These are phyloP conservation scores for Zymoseptoria brevis DNA, from an alignment of 2,329 filamentous ascomycete species.

Conservation along the genomic window DNA sequence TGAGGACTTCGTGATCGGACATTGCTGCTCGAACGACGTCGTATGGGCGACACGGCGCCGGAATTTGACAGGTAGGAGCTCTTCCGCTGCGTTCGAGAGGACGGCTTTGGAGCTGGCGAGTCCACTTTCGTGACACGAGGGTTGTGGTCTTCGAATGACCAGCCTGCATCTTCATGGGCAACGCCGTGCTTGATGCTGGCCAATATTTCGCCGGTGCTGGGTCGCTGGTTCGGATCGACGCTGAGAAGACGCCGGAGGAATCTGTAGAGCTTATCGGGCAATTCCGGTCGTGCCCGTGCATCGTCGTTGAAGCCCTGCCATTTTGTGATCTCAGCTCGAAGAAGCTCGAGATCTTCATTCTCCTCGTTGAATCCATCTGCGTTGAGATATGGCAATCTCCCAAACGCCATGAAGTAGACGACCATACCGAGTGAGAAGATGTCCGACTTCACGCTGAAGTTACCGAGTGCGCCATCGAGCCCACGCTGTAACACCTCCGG, in stretches of 20 bases:
- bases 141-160: slow-evolving; percentile 18
- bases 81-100: slow-evolving; percentile 13
- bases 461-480: slow-evolving; percentile 65
- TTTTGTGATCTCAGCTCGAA: slow-evolving; percentile 74
- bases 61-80: slow-evolving; percentile 18
- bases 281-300: slow-evolving; percentile 59
- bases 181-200: slow-evolving; percentile 60
- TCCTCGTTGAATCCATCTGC: slow-evolving; percentile 85
- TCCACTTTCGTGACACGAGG: slow-evolving; percentile 40
- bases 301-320: slow-evolving; percentile 73
- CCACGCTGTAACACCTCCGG: slow-evolving; percentile 73
- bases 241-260: slow-evolving; percentile 75
- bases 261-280: slow-evolving; percentile 78
- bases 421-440: slow-evolving; percentile 99
- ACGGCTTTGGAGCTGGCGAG: slow-evolving; percentile 20
- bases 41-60: slow-evolving; percentile 11
- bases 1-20: slow-evolving; percentile 11
- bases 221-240: slow-evolving; percentile 66
- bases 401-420: slow-evolving; percentile 95
- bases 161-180: slow-evolving; percentile 24
- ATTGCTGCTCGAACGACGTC: slow-evolving; percentile 14
- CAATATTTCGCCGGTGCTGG: slow-evolving; percentile 79
- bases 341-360: slow-evolving; percentile 76
- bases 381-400: slow-evolving; percentile 72
- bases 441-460: slow-evolving; percentile 95